phyloP scores from a whole-genome alignment of 805 yeast species.

The Barnettozyma californica region DNA sequence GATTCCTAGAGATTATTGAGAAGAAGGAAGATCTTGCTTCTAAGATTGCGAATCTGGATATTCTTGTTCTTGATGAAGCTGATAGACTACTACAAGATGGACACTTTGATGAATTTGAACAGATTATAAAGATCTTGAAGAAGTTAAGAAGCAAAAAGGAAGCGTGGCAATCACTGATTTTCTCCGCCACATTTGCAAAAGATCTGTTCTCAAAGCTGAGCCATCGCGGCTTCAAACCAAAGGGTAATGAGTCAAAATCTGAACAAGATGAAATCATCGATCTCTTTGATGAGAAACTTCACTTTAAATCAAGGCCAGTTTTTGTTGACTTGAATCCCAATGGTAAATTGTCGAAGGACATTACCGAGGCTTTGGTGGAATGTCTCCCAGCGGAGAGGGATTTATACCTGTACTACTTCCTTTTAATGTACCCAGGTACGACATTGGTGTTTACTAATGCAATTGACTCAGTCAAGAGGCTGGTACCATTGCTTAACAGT shows the following conservation, averaged over 20 bases:
- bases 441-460: constrained; percentile 90
- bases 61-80: constrained; percentile 86
- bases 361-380: constrained; percentile 84
- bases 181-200: constrained; percentile 87
- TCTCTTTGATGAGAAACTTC: constrained; percentile 61
- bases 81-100: constrained; percentile 94
- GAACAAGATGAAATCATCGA: constrained; percentile 56
- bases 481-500: constrained; percentile 69
- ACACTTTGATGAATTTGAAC: constrained; percentile 89
- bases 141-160: constrained; percentile 43
- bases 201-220: constrained; percentile 76
- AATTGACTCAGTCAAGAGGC: constrained; percentile 88
- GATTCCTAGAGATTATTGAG: constrained; percentile 77
- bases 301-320: constrained; percentile 64
- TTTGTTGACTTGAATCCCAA: constrained; percentile 85
- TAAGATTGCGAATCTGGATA: constrained; percentile 39
- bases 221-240: constrained; percentile 29
- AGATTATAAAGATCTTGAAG: constrained; percentile 60
- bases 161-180: constrained; percentile 81
- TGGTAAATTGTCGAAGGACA: constrained; percentile 65
- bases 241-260: constrained; percentile 26
- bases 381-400: constrained; percentile 91
- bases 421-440: constrained; percentile 80
- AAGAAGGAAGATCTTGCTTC: constrained; percentile 42
- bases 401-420: constrained; percentile 80